Percentiles rank a stretch among this genome's conserved stretches.
These are phyloP conservation scores for Vigna reflexopilosa DNA, from an alignment of 306 rosid genomes.

Conservation along the genomic window DNA sequence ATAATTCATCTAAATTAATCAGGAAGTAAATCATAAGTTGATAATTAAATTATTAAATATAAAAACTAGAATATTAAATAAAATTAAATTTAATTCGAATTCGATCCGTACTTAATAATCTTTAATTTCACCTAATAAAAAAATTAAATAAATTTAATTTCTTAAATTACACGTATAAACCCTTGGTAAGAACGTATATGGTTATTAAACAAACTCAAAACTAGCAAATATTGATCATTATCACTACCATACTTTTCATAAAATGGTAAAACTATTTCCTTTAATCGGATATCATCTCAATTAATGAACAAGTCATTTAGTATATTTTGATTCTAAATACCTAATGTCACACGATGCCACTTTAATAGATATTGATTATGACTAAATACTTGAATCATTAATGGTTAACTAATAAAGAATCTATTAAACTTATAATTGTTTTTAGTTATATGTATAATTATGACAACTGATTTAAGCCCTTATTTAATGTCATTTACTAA, in stretches of 20 bases:
- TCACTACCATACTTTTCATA: not conserved
- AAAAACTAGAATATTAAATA: no score
- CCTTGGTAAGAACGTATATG: not conserved
- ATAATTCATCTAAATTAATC: no score
- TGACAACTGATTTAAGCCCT: not conserved
- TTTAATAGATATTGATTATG: conserved; percentile 12
- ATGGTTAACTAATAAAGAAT: not conserved
- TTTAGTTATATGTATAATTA: not conserved
- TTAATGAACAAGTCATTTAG: not conserved
- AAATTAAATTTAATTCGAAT: no score
- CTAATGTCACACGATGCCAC: not conserved
- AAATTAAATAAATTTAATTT: no score
- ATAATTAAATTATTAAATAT: no score
- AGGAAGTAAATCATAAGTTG: no score
- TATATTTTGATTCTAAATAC: not conserved
- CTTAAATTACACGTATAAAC: not conserved
- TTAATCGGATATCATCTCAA: not conserved
- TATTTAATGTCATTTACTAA: not conserved
- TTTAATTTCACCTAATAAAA: no score
- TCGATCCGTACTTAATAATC: no score
- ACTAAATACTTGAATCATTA: conserved; percentile 13
- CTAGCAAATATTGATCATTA: not conserved
- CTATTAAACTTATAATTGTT: not conserved
- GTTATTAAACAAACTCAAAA: not conserved
- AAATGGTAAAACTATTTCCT: not conserved